These are phyloP conservation scores for Leccinum variabile DNA, from an alignment of 1,284 basidiomycete genomes.

Conservation along the genomic window DNA sequence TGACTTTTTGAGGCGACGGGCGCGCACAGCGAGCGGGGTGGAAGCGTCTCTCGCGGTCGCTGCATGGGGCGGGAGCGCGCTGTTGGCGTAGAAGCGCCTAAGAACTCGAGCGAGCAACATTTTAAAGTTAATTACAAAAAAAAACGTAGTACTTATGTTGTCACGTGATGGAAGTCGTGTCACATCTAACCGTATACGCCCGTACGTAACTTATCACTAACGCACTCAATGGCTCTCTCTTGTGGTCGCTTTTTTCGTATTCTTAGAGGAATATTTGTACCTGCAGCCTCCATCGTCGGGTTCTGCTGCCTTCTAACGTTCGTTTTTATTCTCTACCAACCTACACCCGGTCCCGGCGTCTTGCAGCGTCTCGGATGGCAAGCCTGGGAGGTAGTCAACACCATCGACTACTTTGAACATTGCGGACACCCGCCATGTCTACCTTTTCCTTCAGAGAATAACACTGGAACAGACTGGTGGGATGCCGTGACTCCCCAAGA, in stretches of 20 bases:
- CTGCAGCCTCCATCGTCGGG: slow-evolving; percentile 58
- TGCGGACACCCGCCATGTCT: background rate
- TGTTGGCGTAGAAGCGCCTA: slow-evolving; percentile 48
- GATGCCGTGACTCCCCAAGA: slow-evolving; percentile 49
- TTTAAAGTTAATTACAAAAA: no score
- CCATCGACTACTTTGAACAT: background rate
- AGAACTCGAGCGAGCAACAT: slow-evolving; percentile 20
- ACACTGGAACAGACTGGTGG: slow-evolving; percentile 65
- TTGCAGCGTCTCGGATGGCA: slow-evolving; percentile 86
- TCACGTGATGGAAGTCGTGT: no score
- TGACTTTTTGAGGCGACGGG: slow-evolving; percentile 59
- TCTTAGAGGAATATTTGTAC: slow-evolving; percentile 50
- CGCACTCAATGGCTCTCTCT: slow-evolving; percentile 21
- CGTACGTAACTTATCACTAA: background rate
- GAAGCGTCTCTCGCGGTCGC: slow-evolving; percentile 62
- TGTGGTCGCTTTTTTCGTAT: slow-evolving; percentile 42
- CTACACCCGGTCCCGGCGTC: slow-evolving; percentile 66
- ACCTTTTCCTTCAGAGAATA: background rate
- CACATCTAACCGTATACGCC: slow-evolving; percentile 8
- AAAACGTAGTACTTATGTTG: no score
- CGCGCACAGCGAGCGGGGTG: slow-evolving; percentile 67
- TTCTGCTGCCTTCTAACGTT: slow-evolving; percentile 74
- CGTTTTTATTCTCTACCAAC: slow-evolving; percentile 76
- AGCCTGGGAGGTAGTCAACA: slow-evolving; percentile 71
- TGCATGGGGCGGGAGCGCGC: slow-evolving; percentile 45